Evolutionary conservation across 164 flowering plant species (phyloP).

Genomic region (Piper longum): DNA sequence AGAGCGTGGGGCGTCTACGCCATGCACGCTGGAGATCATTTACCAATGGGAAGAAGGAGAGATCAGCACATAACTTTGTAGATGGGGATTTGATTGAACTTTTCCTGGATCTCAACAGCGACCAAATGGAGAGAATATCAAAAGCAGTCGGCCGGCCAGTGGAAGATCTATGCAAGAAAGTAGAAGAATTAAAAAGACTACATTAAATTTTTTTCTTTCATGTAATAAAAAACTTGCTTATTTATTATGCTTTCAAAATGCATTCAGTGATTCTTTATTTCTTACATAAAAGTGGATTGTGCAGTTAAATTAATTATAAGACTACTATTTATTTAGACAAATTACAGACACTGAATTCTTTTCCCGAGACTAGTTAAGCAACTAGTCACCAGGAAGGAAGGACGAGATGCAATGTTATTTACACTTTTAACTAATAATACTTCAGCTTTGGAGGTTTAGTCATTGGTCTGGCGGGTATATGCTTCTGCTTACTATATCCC

Average conservation of each 20-base stretch:
- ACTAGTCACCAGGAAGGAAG: not conserved
- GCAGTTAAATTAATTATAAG: too few relatives aligned
- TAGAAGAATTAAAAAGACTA: constrained; percentile 83
- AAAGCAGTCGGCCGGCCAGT: constrained; percentile 50
- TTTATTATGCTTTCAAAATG: too few relatives aligned
- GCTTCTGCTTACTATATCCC: constrained; percentile 5
- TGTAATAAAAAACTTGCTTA: too few relatives aligned
- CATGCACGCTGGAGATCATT: constrained; percentile 96
- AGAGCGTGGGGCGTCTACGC: constrained; percentile 89
- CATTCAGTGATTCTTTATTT: too few relatives aligned
- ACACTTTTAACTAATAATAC: not conserved
- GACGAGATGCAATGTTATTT: not conserved
- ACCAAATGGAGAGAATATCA: constrained; percentile 76
- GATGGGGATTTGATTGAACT: constrained; percentile 95
- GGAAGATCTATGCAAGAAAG: constrained; percentile 89
- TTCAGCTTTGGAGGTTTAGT: too few relatives aligned
- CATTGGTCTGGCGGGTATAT: not conserved
- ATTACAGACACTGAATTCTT: too few relatives aligned
- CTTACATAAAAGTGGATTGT: too few relatives aligned
- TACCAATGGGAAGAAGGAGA: constrained; percentile 75
- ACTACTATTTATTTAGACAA: too few relatives aligned
- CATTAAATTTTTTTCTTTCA: constrained; percentile 24
- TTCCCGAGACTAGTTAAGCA: too few relatives aligned
- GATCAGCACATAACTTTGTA: constrained; percentile 63
- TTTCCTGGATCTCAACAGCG: constrained; percentile 72